Conservation (phyloP, 2,329 filamentous ascomycete species). For the Aspergillus udagawae region DNA sequence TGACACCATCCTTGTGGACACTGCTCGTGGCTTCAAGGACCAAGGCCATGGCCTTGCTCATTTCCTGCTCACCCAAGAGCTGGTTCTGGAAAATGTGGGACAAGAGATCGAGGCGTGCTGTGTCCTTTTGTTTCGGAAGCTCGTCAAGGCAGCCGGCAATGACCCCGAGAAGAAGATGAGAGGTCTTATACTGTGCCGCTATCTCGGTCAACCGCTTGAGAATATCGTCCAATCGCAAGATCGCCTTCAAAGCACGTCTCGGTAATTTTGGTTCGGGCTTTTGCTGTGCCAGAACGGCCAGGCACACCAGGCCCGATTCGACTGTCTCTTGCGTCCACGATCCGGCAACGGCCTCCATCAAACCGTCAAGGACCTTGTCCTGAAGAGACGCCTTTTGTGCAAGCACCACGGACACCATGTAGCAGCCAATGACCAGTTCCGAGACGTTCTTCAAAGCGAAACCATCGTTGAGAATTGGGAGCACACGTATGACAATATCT, state of each 20-base stretch:
- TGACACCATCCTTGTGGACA: slow-evolving; percentile 45
- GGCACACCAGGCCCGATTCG: slow-evolving; percentile 69
- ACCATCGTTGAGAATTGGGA: slow-evolving; percentile 70
- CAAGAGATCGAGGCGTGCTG: slow-evolving; percentile 45
- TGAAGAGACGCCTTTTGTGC: slow-evolving; percentile 76
- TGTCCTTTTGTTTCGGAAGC: slow-evolving; percentile 31
- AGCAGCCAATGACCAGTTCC: slow-evolving; percentile 79
- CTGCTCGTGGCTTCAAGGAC: slow-evolving; percentile 32
- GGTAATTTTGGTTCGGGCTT: slow-evolving; percentile 67
- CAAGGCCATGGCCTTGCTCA: slow-evolving; percentile 27
- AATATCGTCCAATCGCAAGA: slow-evolving; percentile 33
- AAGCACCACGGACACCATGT: slow-evolving; percentile 84
- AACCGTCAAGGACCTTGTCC: slow-evolving; percentile 72
- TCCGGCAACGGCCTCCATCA: slow-evolving; percentile 83
- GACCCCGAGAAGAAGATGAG: slow-evolving; percentile 35
- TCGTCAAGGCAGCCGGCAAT: slow-evolving; percentile 31
- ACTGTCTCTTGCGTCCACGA: slow-evolving; percentile 74
- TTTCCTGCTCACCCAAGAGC: slow-evolving; percentile 28
- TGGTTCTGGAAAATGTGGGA: slow-evolving; percentile 31
- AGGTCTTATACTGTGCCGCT: slow-evolving; percentile 28
- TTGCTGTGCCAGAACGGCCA: slow-evolving; percentile 78
- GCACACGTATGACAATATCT: slow-evolving; percentile 64
- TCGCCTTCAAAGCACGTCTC: slow-evolving; percentile 60
- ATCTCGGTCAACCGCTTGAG: slow-evolving; percentile 33
- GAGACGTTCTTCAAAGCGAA: slow-evolving; percentile 71